Percentiles rank a stretch among this genome's conserved stretches.
Evolutionary conservation across 169 alveolate genomes (phyloP).

Genomic region (Cryptosporidium muris): DNA sequence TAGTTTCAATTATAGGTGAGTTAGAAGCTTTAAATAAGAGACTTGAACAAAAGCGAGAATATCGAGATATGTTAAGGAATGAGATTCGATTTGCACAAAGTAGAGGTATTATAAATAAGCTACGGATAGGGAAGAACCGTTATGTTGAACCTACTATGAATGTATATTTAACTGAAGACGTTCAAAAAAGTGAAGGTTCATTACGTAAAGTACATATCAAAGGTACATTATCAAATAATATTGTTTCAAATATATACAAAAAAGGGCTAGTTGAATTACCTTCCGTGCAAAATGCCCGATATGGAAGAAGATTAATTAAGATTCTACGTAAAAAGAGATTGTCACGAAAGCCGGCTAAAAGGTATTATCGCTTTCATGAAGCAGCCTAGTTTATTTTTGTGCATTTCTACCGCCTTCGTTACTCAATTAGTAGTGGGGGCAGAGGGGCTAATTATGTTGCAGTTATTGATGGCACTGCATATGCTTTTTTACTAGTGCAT

Average conservation of each 20-base stretch:
- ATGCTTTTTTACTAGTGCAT: conserved; percentile 2
- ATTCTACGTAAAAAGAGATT: conserved; percentile 27
- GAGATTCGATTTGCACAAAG: conserved; percentile 40
- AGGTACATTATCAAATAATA: conserved; percentile 12
- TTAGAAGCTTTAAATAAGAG: background rate
- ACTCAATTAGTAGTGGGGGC: background rate
- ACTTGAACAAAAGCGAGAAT: conserved; percentile 9
- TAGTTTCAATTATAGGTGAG: conserved; percentile 30
- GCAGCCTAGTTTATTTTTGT: background rate
- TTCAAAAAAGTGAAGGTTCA: conserved; percentile 39
- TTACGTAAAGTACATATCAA: conserved; percentile 20
- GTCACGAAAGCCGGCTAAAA: conserved; percentile 30
- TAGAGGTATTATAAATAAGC: conserved; percentile 20
- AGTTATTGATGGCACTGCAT: no score
- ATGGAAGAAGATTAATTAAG: conserved; percentile 49
- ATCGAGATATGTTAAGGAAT: conserved; percentile 12
- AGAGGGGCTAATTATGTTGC: no score
- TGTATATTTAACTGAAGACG: conserved; percentile 4
- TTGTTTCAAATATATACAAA: conserved; percentile 41
- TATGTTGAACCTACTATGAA: conserved; percentile 4
- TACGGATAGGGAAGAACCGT: conserved; percentile 40
- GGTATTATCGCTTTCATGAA: conserved; percentile 20
- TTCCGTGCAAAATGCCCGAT: conserved; percentile 13
- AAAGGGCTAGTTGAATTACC: conserved; percentile 43
- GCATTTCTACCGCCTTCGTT: background rate